phyloP scores from a whole-genome alignment of 164 flowering plant genomes.

The Kingdonia uniflora region DNA sequence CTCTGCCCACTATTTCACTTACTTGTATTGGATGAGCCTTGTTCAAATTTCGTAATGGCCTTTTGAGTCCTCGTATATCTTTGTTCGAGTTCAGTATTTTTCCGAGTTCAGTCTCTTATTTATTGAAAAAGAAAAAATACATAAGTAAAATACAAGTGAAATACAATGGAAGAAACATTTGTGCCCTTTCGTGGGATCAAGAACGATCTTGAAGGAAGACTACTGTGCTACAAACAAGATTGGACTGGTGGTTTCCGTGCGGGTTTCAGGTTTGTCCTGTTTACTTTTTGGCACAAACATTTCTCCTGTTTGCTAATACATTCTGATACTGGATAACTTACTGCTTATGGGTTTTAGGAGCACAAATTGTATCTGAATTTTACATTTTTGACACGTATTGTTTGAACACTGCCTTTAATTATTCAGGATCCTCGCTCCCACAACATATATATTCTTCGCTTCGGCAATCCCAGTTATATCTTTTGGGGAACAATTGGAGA shows the following conservation, averaged over 20 bases:
- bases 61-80: constrained; percentile 37
- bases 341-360: too few species aligned
- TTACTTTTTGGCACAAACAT: not conserved
- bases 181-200: constrained; percentile 91
- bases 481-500: constrained; percentile 89
- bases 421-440: constrained; percentile 88
- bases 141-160: too few species aligned
- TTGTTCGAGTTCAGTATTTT: constrained; percentile 9
- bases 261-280: constrained; percentile 61
- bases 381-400: too few species aligned
- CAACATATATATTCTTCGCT: constrained; percentile 95
- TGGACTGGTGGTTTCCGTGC: constrained; percentile 83
- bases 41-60: constrained; percentile 34
- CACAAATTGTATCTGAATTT: too few species aligned
- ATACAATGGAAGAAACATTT: constrained; percentile 91
- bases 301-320: too few species aligned
- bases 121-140: constrained; percentile 2
- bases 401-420: not conserved
- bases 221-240: constrained; percentile 87
- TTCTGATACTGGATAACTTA: too few species aligned
- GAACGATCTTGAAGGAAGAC: constrained; percentile 76
- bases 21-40: constrained; percentile 21
- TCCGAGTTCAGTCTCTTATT: not conserved
- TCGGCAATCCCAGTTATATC: constrained; percentile 98
- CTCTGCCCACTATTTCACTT: constrained; percentile 30